Evolutionary conservation across 495 filamentous ascomycete species (phyloP), one percentile per base, ranked within the genome.

Genomic region (Endocarpon pusillum): DNA sequence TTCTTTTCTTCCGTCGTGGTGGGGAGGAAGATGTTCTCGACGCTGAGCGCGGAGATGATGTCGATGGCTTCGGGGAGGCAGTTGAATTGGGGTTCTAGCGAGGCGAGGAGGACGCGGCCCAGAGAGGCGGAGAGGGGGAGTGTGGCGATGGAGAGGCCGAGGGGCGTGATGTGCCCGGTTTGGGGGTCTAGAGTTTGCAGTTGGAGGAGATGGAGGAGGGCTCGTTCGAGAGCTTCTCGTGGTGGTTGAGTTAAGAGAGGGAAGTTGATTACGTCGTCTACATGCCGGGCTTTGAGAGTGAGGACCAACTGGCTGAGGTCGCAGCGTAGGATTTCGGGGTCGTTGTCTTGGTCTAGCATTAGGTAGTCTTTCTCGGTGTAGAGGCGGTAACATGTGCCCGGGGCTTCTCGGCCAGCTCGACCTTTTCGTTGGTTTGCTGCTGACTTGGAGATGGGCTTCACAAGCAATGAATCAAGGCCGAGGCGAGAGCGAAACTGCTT

Each of bases 391-490:
- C 89, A 96, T 48, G 85, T 79, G 1, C 91, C 91, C 5, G 81
- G 64, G 0, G 80, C 81, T 55, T 99, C 91, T 61, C 91, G 70
- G 10, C 91, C 91, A 8, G 91, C 91, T 55, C 91, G 81, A 47
- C 91, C 91, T 24, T 78, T 70, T 20, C 91, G 65, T 50, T 99
- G 91, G 36, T 93, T 82, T 0, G 91, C 89, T 0, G 87, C 82
- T 0, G 86, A 94, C 43, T 83, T 80, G 0, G 89, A 94, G 21
- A 99, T 85, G 2, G 82, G 76, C 40, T 92, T 93, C 0, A 82
- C 75, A 1, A 96, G 66, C 11, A 99, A 67, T 1, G 89, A 94
- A 34, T 94, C 89, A 43, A 99, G 68, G 6, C 82, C 85, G 0
- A 96, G 66, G 0, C 74, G 66, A 8, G 79, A 69, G 2, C 85